Percentiles rank a stretch among this genome's conserved stretches.
phyloP scores from a whole-genome alignment of 257 asterid genomes.

The Leptodermis oblonga region DNA sequence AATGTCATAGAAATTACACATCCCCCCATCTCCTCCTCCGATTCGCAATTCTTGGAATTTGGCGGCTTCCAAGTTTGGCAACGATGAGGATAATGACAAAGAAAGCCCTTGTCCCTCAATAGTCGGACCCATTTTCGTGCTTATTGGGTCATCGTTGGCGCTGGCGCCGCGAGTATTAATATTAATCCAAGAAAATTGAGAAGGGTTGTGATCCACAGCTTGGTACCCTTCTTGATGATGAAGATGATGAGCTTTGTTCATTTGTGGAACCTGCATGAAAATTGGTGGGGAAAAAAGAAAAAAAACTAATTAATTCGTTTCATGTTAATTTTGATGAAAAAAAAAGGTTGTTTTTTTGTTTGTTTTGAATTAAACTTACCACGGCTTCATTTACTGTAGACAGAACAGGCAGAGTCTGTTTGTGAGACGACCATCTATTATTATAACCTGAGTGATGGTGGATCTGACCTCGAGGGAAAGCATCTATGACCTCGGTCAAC shows the following conservation, averaged over 20 bases:
- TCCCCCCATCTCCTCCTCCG: conserved; percentile 27
- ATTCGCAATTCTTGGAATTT: conserved; percentile 40
- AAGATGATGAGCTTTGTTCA: conserved; percentile 31
- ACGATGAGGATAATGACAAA: conserved; percentile 55
- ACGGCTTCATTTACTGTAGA: conserved; percentile 28
- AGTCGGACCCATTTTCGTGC: conserved; percentile 23
- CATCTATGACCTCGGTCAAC: conserved; percentile 45
- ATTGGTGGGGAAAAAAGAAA: neutral
- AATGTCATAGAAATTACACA: conserved; percentile 22
- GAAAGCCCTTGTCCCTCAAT: conserved; percentile 67
- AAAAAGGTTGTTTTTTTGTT: neutral
- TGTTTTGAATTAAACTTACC: conserved; percentile 26
- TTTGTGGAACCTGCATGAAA: conserved; percentile 44
- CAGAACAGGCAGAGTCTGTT: conserved; percentile 33
- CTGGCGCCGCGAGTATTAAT: conserved; percentile 20
- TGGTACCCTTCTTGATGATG: conserved; percentile 44
- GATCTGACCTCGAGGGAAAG: conserved; percentile 54
- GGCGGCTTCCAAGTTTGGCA: conserved; percentile 36
- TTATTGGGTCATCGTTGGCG: conserved; percentile 7
- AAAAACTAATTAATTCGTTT: no score
- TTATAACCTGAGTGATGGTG: conserved; percentile 38
- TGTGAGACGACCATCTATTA: conserved; percentile 44
- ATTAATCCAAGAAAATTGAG: conserved; percentile 43
- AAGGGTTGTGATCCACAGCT: conserved; percentile 29
- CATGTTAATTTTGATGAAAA: no score